Evolutionary conservation across 192 early-diverging fungal species (phyloP).

Genomic region (Backusella liffmaniae): DNA sequence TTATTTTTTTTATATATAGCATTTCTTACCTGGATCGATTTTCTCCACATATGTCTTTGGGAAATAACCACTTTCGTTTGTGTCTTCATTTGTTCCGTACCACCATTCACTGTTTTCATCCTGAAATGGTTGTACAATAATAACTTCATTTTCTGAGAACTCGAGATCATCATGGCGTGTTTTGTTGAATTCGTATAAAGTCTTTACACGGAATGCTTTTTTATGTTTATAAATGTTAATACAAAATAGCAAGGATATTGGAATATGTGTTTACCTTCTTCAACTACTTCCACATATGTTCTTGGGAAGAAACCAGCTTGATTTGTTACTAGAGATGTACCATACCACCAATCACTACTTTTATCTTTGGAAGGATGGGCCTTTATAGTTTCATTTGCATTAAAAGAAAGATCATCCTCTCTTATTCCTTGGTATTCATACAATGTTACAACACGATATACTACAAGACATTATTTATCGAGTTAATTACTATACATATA

Average conservation of each 20-base stretch:
- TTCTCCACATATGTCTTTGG: conserved; percentile 57
- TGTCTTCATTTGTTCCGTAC: conserved; percentile 50
- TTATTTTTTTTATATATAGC: no score
- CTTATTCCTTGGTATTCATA: conserved; percentile 54
- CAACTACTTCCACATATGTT: conserved; percentile 52
- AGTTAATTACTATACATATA: not conserved
- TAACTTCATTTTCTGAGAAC: conserved; percentile 47
- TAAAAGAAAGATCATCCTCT: conserved; percentile 58
- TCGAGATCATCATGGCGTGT: conserved; percentile 53
- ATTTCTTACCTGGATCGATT: conserved; percentile 26
- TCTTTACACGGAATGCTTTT: conserved; percentile 36
- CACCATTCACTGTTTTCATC: conserved; percentile 69
- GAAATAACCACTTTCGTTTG: conserved; percentile 55
- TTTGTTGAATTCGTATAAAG: conserved; percentile 49
- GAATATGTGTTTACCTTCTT: conserved; percentile 25
- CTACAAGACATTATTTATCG: conserved; percentile 13
- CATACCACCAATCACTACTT: conserved; percentile 69
- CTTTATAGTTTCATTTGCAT: conserved; percentile 48
- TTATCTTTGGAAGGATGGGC: conserved; percentile 54
- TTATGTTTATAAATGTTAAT: not conserved
- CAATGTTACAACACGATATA: conserved; percentile 35
- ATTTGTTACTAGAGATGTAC: conserved; percentile 36
- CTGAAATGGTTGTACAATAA: conserved; percentile 51
- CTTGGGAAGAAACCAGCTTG: conserved; percentile 63
- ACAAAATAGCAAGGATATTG: not conserved